Percentiles rank a stretch among this genome's conserved stretches.
phyloP scores from a whole-genome alignment of 2,329 filamentous ascomycete genomes.

The Neonectria punicea region DNA sequence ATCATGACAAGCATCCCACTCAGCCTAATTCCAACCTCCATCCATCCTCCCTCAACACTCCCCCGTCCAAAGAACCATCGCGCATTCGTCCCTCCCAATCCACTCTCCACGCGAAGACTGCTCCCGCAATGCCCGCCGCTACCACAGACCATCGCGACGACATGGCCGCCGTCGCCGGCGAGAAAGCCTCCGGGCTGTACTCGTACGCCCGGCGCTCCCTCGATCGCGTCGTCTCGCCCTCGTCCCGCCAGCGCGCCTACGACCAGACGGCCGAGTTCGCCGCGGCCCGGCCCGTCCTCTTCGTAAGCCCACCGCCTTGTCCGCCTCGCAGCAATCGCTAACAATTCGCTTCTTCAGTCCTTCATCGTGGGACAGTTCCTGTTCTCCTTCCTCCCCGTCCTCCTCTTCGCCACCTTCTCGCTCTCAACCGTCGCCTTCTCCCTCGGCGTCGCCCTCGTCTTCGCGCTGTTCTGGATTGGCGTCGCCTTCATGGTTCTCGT shows the following conservation, averaged over 20 bases:
- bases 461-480: conserved; percentile 74
- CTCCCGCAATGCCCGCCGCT: not conserved
- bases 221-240: conserved; percentile 67
- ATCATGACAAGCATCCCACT: not conserved
- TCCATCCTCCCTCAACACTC: not conserved
- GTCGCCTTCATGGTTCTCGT: conserved; percentile 74
- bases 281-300: conserved; percentile 72
- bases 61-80: not conserved
- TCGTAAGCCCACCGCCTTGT: conserved; percentile 60
- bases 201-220: conserved; percentile 57
- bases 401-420: conserved; percentile 75
- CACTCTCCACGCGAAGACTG: not conserved
- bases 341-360: conserved; percentile 57
- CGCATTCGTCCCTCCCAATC: not conserved
- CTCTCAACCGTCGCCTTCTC: conserved; percentile 71
- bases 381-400: conserved; percentile 73
- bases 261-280: conserved; percentile 66
- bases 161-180: conserved; percentile 42
- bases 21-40: not conserved
- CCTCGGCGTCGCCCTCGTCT: conserved; percentile 69
- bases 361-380: conserved; percentile 74
- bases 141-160: conserved; percentile 32
- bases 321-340: not conserved
- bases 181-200: conserved; percentile 50
- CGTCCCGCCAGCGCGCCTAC: conserved; percentile 67